Evolutionary conservation across 164 flowering plant genomes (phyloP).

Genomic region (Piper betle): DNA sequence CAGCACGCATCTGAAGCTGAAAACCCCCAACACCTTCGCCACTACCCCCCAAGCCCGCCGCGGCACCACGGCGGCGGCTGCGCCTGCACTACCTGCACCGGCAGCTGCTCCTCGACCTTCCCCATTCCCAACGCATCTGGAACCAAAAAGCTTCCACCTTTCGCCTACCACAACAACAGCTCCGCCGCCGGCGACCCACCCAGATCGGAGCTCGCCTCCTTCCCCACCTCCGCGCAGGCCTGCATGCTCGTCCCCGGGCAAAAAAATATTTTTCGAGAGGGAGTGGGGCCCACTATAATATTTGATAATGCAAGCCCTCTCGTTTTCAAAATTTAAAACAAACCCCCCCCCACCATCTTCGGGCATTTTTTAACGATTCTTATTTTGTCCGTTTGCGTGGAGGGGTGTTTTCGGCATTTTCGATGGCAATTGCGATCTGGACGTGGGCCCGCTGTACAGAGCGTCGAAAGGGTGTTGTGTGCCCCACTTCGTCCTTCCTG

Average conservation of each 20-base stretch:
- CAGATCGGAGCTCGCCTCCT: background rate
- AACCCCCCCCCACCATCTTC: background rate
- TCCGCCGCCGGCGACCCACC: background rate
- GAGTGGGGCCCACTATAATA: too few relatives aligned
- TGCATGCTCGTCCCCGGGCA: too few relatives aligned
- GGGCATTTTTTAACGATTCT: too few relatives aligned
- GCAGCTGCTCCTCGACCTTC: conserved; percentile 23
- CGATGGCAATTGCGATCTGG: background rate
- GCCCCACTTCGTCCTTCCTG: background rate
- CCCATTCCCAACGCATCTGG: conserved; percentile 67
- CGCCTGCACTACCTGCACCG: conserved; percentile 5
- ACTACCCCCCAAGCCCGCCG: conserved; percentile 16
- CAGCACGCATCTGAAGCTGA: conserved; percentile 34
- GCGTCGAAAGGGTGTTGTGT: background rate
- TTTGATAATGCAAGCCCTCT: background rate
- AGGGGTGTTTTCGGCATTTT: background rate
- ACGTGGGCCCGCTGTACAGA: background rate
- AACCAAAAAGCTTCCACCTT: background rate
- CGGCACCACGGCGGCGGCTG: conserved; percentile 13
- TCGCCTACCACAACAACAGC: background rate
- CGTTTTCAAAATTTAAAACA: background rate
- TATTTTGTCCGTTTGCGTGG: background rate
- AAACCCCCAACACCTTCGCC: conserved; percentile 9
- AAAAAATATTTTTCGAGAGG: too few relatives aligned
- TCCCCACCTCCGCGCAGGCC: too few relatives aligned